Base-by-base conservation (phyloP, 202 grass and related monocot genomes). In the Setaria viridis region DNA sequence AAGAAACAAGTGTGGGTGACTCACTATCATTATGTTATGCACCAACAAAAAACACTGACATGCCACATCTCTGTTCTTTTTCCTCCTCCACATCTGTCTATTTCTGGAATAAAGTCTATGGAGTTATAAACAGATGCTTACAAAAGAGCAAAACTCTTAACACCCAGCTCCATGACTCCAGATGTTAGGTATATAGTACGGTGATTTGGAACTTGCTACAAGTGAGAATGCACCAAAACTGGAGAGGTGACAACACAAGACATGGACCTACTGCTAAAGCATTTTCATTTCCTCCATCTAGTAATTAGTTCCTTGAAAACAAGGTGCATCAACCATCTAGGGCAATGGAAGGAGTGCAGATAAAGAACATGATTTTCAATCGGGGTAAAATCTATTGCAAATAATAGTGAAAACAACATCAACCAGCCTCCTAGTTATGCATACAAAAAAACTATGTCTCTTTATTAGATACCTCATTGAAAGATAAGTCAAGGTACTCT, bases 401-500 rank as follows among this genome's bases (percentile, higher is more conserved):
- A 74, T 62, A 19, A 51, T 51, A 64, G 29, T 20, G 9, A 63
- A 43, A 65, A 80, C 62, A 80, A 33, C 69, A 62, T n/a, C 43
- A 80, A 53, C 47, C 29, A n/a, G 47, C 34, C 20, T 63, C 25
- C 45, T 84, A 87, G 51, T n/a, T 70, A 35, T 85, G 60, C 77
- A 76, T 42, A 64, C 46, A 70, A 48, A 59, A 39, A 33, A 55
- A 20, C 56, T 76, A 91, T 0, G 9, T 73, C 41, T 88, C 72
- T 10, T 72, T 81, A 71, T 67, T 57, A 76, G 46, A 85, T 78
- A 62, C 56, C 57, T 91, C 89, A 32, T 85, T 91, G 77, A 88
- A 91, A 66, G 89, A 91, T 57, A 82, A 71, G 48, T 72, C 77
- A 45, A 88, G 89, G 82, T 91, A 91, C 74, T 91, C 85, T 10